Conservation (phyloP, 768 basidiomycete species). For the Mrakia gelida region DNA sequence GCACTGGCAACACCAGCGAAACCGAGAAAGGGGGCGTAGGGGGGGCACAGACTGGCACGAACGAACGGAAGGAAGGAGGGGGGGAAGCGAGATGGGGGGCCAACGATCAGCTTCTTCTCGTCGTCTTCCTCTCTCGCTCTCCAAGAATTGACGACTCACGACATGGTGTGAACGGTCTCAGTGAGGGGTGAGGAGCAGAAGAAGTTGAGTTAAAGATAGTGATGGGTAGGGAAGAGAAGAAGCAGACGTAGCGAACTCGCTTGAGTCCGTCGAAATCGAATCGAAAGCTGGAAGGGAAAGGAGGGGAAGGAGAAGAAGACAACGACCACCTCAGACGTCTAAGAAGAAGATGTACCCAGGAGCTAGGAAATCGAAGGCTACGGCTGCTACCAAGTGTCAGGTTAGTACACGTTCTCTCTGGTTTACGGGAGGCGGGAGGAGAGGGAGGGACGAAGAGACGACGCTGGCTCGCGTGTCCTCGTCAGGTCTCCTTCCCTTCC, state of each 20-base stretch:
- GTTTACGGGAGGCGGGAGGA: not conserved
- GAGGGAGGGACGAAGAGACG: too few species aligned
- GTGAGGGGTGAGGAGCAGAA: not conserved
- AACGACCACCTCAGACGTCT: not conserved
- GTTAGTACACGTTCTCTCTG: not conserved
- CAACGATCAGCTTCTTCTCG: not conserved
- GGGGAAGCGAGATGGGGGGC: conserved; percentile 5
- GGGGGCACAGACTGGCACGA: conserved; percentile 26
- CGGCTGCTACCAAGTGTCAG: conserved; percentile 19
- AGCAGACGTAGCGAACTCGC: not conserved
- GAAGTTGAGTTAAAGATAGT: not conserved
- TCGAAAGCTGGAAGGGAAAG: too few species aligned
- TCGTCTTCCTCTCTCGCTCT: not conserved
- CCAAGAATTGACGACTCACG: not conserved
- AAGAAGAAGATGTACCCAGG: conserved; percentile 13
- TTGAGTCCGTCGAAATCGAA: not conserved
- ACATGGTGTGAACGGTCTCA: not conserved
- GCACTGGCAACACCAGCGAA: conserved; percentile 96
- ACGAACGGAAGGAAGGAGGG: not conserved
- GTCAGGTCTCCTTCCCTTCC: not conserved
- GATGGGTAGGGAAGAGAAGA: not conserved
- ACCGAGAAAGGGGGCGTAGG: conserved; percentile 35
- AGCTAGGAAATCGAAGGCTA: not conserved
- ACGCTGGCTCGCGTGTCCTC: too few species aligned
- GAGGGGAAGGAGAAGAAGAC: not conserved